Conservation (phyloP, 805 yeast species). For the Candida oleophila region DNA sequence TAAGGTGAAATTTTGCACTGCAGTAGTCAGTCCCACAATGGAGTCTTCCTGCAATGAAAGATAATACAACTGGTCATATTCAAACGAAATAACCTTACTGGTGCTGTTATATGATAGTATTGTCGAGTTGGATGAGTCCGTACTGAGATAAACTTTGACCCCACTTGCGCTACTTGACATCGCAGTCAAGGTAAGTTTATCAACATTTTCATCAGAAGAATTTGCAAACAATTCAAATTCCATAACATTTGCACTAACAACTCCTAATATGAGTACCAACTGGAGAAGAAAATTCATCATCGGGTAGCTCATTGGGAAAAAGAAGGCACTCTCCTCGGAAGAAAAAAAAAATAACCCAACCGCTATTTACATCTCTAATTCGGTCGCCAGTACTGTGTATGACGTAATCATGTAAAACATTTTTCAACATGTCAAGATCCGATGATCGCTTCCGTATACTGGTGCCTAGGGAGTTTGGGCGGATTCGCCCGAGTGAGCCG, state of each 20-base stretch:
- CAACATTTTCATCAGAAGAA: background rate
- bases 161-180: background rate
- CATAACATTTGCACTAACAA: background rate
- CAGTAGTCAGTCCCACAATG: background rate
- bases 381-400: too few relatives aligned
- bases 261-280: background rate
- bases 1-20: background rate
- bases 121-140: background rate
- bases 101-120: background rate
- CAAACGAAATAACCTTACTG: background rate
- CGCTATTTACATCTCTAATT: too few relatives aligned
- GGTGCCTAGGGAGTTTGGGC: too few relatives aligned
- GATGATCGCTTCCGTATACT: too few relatives aligned
- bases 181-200: background rate
- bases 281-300: background rate
- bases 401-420: too few relatives aligned
- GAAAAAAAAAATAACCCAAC: too few relatives aligned
- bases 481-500: too few relatives aligned
- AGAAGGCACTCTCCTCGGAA: too few relatives aligned
- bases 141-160: background rate
- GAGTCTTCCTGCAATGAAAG: background rate
- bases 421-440: too few relatives aligned
- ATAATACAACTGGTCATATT: background rate
- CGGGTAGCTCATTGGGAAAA: too few relatives aligned
- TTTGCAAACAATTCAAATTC: background rate